These are phyloP conservation scores for Cicer bijugum DNA, from an alignment of 306 rosid genomes.

Conservation along the genomic window DNA sequence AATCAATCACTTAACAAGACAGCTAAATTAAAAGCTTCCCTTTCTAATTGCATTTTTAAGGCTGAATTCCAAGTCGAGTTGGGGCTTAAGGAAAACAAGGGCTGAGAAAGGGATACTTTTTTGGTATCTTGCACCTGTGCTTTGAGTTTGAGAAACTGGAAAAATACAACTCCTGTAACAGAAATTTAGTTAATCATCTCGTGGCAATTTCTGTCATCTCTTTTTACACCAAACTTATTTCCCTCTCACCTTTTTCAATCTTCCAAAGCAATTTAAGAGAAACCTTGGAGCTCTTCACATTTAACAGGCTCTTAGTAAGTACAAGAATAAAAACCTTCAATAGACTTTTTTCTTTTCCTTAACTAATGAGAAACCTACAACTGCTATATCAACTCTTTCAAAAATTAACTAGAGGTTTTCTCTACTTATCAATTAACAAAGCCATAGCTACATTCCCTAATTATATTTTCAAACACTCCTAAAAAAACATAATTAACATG, in stretches of 20 bases:
- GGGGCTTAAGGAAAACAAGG: slow-evolving; percentile 16
- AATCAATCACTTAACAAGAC: neutral
- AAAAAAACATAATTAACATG: slow-evolving; percentile 24
- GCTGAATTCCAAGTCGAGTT: slow-evolving; percentile 13
- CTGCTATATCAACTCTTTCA: neutral
- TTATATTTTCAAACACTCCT: neutral
- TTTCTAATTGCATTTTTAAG: slow-evolving; percentile 18
- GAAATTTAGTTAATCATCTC: slow-evolving; percentile 1
- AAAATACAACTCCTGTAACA: neutral
- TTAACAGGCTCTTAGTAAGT: slow-evolving; percentile 8
- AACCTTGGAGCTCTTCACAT: slow-evolving; percentile 4
- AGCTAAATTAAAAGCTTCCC: neutral
- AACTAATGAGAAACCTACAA: slow-evolving; percentile 4
- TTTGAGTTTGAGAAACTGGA: slow-evolving; percentile 9
- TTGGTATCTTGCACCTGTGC: neutral
- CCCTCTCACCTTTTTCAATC: slow-evolving; percentile 4
- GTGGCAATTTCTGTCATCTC: neutral
- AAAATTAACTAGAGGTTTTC: slow-evolving; percentile 1
- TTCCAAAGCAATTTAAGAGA: slow-evolving; percentile 17
- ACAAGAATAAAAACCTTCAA: neutral
- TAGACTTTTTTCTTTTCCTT: neutral
- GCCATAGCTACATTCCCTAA: slow-evolving; percentile 27
- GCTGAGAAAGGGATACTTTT: slow-evolving; percentile 29
- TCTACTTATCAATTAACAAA: neutral
- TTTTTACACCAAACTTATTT: slow-evolving; percentile 7